These are phyloP conservation scores for Bassia scoparia DNA, from an alignment of 148 eudicot species.

Conservation along the genomic window DNA sequence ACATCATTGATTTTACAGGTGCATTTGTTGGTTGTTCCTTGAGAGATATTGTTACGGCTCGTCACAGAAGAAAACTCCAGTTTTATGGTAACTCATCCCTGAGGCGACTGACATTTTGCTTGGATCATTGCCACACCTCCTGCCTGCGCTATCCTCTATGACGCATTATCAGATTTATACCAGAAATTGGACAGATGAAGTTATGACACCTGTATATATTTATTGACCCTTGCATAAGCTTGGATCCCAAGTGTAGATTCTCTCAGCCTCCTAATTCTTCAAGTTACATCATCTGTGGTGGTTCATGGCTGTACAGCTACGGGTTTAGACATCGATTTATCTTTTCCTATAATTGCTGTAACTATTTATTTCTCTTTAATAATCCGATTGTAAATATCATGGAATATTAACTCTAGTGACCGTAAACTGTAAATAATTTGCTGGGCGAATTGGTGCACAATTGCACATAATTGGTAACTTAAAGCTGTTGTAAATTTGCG, in stretches of 20 bases:
- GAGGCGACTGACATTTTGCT: slow-evolving; percentile 64
- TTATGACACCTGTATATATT: slow-evolving; percentile 24
- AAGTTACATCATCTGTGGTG: background rate
- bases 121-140: slow-evolving; percentile 75
- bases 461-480: background rate
- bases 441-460: background rate
- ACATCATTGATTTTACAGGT: slow-evolving; percentile 39
- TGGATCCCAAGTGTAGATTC: slow-evolving; percentile 23
- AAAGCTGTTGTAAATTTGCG: background rate
- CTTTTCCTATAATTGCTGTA: background rate
- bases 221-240: slow-evolving; percentile 9
- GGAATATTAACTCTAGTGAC: background rate
- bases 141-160: slow-evolving; percentile 73
- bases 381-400: slow-evolving; percentile 5
- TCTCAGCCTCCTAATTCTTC: slow-evolving; percentile 5
- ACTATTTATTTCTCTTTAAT: background rate
- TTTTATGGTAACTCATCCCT: slow-evolving; percentile 71
- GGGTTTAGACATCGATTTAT: background rate
- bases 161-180: slow-evolving; percentile 57
- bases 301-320: background rate
- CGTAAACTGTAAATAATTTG: background rate
- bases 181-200: slow-evolving; percentile 38
- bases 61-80: slow-evolving; percentile 52
- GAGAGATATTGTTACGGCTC: slow-evolving; percentile 72
- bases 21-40: slow-evolving; percentile 84